These are phyloP conservation scores for Penicillium sp. DNA, from an alignment of 2,329 filamentous ascomycete species.

Conservation along the genomic window DNA sequence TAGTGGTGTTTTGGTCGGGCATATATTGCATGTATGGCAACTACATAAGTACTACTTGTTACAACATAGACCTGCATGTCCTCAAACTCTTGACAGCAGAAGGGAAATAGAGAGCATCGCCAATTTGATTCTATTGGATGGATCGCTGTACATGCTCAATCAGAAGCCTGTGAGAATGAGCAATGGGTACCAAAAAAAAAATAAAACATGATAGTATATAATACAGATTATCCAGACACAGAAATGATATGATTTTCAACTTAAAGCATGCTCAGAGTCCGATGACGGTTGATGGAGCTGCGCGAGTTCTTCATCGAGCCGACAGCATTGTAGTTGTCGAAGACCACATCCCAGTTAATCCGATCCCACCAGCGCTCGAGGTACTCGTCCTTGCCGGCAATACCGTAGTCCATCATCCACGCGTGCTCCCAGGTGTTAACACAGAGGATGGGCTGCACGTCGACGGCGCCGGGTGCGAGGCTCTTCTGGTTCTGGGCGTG, in stretches of 20 bases:
- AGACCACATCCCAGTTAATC: conserved; percentile 80
- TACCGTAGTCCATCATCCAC: conserved; percentile 79
- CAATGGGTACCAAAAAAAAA: conserved; percentile 8
- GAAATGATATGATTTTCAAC: conserved; percentile 15
- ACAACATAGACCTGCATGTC: background rate
- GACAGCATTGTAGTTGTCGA: conserved; percentile 43
- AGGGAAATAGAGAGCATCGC: background rate
- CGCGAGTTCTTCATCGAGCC: conserved; percentile 25
- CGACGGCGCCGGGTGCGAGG: conserved; percentile 41
- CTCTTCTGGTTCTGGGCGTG: conserved; percentile 35
- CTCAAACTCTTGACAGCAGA: background rate
- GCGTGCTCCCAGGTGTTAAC: conserved; percentile 96
- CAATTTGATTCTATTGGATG: conserved; percentile 17
- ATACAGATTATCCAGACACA: conserved; percentile 26
- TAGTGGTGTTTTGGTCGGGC: conserved; percentile 2
- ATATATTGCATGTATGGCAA: conserved; percentile 1
- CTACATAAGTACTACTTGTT: background rate
- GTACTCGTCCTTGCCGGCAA: conserved; percentile 71
- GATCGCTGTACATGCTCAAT: conserved; percentile 20
- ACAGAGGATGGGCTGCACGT: conserved; percentile 76
- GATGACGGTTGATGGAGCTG: conserved; percentile 19
- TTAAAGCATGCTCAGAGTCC: conserved; percentile 29
- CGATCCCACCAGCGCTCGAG: conserved; percentile 81
- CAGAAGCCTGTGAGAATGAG: conserved; percentile 7
- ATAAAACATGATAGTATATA: conserved; percentile 26